Base-by-base conservation (phyloP, 768 basidiomycete genomes). In the Suillus americanus region DNA sequence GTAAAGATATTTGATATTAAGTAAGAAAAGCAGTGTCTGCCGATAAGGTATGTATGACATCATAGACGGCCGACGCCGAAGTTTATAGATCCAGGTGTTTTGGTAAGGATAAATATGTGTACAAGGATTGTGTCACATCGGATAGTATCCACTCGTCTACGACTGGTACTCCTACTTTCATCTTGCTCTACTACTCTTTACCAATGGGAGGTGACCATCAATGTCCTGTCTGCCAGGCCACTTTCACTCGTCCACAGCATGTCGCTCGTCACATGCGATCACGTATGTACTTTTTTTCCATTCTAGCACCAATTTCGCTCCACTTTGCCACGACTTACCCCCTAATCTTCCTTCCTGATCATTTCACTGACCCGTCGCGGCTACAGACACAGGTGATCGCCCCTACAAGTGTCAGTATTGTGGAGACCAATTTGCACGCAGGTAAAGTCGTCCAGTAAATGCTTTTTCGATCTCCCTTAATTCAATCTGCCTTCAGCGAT, bases 201-300 rank as follows among this genome's bases (percentile, higher is more conserved):
- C 6, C 63, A 35, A 92, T 92, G 90, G 91, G 84, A 65, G 90
- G 90, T 43, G 90, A 92, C 78, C 90, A 92, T 83, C 90, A 89
- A 75, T 94, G 93, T 74, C 88, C 92, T 20, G 92, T 94, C 14
- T 95, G 92, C 75, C 86, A 90, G 67, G 90, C 93, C 0, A 93
- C 92, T 0, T 95, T 95, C 69, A 95, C 93, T 28, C 84, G 92
- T 61, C 92, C 92, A 35, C 92, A 94, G 71, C 92, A 95, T 86
- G 93, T 95, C 55, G 91, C 91, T 0, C 80, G 92, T 59, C 93
- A 94, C 77, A 94, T 94, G 92, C 87, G 92, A 75, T 93, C 91
- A 69, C 92, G 91, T 94, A 80, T 79, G 91, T 88, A 55, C 64
- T 43, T 40, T 8, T 64, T 60, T 67, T 53, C 67, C 66, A 51